Base-by-base conservation (phyloP, 2,329 filamentous ascomycete genomes). In the Colletotrichum costaricense region DNA sequence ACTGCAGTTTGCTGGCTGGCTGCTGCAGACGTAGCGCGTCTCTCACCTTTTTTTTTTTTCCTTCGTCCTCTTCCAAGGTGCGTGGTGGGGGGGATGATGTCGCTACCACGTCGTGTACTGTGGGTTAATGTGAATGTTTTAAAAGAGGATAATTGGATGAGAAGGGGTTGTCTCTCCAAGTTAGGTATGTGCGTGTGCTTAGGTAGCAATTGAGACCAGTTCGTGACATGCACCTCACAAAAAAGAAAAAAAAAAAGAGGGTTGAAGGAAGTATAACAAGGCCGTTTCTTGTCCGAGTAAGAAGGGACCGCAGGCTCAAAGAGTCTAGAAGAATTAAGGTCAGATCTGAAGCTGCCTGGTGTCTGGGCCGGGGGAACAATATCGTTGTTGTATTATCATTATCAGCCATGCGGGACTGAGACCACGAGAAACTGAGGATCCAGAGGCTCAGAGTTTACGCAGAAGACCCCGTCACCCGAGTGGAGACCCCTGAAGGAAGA, bases 161-260 rank as follows among this genome's bases (percentile, higher is more conserved):
- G 38, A n/a, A 56, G 33, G 33, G 26, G 14, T 16, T 22, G 64
- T 67, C 35, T 67, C 16, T 59, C 42, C 38, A 42, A 42, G 5
- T 16, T 42, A 42, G 38, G 38, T 49, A n/a, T n/a, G 42, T 49
- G 42, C 35, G 33, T 33, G 33, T 33, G 63, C 33, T 63, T 70
- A 42, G 38, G 38, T 42, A 60, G n/a, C 19, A 55, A 38, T 38
- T 70, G 42, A 70, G 68, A 70, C 68, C 58, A 54, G 24, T 22
- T 22, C 28, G n/a, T 24, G 56, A 42, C 19, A 55, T 24, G n/a
- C 26, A 12, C 26, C 11, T 26, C 11, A 55, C 12, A 55, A 14
- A 26, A 24, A 24, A 54, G 26, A 54, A 14, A 14, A 54, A 54
- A 33, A 19, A 33, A 33, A 24, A 19, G 11, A 24, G 5, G 16